phyloP scores from a whole-genome alignment of 257 asterid species.

The Verbascum thapsus region DNA sequence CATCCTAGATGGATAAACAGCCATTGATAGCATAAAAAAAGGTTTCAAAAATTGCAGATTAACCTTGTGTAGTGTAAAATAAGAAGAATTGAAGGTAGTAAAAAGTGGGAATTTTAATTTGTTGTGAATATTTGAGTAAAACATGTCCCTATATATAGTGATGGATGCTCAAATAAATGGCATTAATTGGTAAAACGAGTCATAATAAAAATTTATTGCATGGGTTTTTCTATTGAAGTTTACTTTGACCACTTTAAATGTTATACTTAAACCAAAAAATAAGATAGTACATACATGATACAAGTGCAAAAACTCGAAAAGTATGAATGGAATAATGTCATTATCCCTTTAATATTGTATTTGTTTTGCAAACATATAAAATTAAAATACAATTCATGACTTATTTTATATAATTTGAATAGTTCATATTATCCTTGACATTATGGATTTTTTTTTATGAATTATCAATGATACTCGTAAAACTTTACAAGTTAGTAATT shows the following conservation, averaged over 20 bases:
- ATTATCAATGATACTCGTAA: too few relatives aligned
- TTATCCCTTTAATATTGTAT: too few relatives aligned
- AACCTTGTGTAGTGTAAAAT: not conserved
- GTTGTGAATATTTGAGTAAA: not conserved
- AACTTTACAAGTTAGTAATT: too few relatives aligned
- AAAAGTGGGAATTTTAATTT: not conserved
- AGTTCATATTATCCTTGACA: too few relatives aligned
- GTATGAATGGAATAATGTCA: too few relatives aligned
- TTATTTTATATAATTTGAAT: too few relatives aligned
- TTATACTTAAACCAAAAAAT: not conserved
- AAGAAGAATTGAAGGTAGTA: not conserved
- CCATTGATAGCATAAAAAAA: slow-evolving; percentile 20
- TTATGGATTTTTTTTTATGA: too few relatives aligned
- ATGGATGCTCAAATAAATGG: slow-evolving; percentile 2
- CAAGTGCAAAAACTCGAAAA: too few relatives aligned
- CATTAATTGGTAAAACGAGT: not conserved
- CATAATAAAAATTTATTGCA: slow-evolving; percentile 15
- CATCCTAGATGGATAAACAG: slow-evolving; percentile 5
- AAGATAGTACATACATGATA: too few relatives aligned
- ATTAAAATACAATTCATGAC: too few relatives aligned
- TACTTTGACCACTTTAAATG: slow-evolving; percentile 20
- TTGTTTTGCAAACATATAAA: too few relatives aligned
- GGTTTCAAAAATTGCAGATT: not conserved
- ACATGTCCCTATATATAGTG: slow-evolving; percentile 9
- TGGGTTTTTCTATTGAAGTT: slow-evolving; percentile 1